phyloP scores from a whole-genome alignment of 2,329 filamentous ascomycete species.

The Botryotinia calthae region DNA sequence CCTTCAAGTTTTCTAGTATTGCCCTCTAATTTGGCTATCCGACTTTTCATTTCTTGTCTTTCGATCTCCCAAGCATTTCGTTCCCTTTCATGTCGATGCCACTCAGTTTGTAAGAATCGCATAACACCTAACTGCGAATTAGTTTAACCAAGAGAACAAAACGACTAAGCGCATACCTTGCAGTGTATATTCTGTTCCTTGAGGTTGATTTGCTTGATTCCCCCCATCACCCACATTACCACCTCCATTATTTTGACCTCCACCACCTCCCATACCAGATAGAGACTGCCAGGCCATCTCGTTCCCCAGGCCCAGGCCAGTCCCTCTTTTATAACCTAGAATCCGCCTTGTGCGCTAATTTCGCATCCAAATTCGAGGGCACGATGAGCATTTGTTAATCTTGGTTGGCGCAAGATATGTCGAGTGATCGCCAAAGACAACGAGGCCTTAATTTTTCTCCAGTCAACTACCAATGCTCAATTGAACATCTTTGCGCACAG shows the following conservation, averaged over 20 bases:
- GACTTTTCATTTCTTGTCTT: constrained; percentile 96
- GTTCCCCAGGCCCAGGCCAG: constrained; percentile 30
- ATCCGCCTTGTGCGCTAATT: constrained; percentile 23
- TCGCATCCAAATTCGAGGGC: constrained; percentile 19
- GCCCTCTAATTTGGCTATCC: constrained; percentile 92
- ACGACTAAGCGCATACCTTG: constrained; percentile 51
- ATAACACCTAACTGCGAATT: constrained; percentile 79
- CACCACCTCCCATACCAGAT: constrained; percentile 46
- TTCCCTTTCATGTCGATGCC: constrained; percentile 97
- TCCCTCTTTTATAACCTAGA: constrained; percentile 17
- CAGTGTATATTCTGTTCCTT: constrained; percentile 69
- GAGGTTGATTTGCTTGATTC: constrained; percentile 45
- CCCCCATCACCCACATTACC: constrained; percentile 31
- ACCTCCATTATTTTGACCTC: constrained; percentile 36
- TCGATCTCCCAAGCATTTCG: constrained; percentile 99
- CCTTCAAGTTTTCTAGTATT: constrained; percentile 83
- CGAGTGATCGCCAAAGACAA: constrained; percentile 20
- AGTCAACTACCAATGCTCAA: constrained; percentile 14
- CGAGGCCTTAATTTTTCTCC: constrained; percentile 23
- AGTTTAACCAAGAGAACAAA: neutral
- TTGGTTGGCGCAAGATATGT: constrained; percentile 26
- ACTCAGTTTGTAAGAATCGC: constrained; percentile 98
- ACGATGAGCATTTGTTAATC: constrained; percentile 30
- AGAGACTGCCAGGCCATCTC: constrained; percentile 70
- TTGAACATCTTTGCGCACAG: constrained; percentile 18